phyloP scores from a whole-genome alignment of 2,329 filamentous ascomycete species.

The Pseudocercospora vitis region DNA sequence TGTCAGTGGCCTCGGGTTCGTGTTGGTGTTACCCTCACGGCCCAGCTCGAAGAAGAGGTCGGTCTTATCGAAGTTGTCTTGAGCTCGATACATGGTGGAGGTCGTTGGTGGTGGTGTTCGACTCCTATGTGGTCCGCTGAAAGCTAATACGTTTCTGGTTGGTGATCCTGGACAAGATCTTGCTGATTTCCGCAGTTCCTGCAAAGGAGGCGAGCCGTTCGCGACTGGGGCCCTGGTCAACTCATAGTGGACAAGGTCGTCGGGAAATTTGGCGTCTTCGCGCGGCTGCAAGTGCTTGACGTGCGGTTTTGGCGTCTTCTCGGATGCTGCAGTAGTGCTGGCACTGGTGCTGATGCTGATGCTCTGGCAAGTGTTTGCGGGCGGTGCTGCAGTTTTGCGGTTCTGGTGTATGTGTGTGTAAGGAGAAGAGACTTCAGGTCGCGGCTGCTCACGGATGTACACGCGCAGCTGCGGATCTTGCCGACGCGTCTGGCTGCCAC shows the following conservation, averaged over 20 bases:
- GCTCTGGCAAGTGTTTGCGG: background rate
- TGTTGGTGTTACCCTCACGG: constrained; percentile 21
- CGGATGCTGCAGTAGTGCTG: constrained; percentile 4
- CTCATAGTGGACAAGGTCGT: constrained; percentile 4
- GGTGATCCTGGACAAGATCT: constrained; percentile 5
- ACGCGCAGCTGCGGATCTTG: constrained; percentile 3
- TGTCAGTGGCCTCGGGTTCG: background rate
- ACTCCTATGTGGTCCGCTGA: background rate
- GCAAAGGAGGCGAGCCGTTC: constrained; percentile 7
- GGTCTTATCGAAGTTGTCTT: constrained; percentile 2
- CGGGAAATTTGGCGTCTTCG: constrained; percentile 3
- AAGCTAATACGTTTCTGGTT: background rate
- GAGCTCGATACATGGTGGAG: constrained; percentile 4
- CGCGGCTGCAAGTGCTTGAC: background rate
- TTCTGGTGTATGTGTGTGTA: constrained; percentile 10
- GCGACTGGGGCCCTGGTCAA: constrained; percentile 5
- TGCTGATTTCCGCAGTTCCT: background rate
- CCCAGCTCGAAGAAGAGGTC: constrained; percentile 37
- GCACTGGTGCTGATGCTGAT: background rate
- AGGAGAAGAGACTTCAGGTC: background rate
- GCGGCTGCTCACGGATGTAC: constrained; percentile 2
- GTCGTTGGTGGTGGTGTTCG: constrained; percentile 1
- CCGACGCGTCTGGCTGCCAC: too few species aligned
- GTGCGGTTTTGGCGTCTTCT: background rate
- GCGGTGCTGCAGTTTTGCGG: constrained; percentile 7